Evolutionary conservation across 1,284 basidiomycete genomes (phyloP).

Genomic region (Ceratobasidium theobromae): DNA sequence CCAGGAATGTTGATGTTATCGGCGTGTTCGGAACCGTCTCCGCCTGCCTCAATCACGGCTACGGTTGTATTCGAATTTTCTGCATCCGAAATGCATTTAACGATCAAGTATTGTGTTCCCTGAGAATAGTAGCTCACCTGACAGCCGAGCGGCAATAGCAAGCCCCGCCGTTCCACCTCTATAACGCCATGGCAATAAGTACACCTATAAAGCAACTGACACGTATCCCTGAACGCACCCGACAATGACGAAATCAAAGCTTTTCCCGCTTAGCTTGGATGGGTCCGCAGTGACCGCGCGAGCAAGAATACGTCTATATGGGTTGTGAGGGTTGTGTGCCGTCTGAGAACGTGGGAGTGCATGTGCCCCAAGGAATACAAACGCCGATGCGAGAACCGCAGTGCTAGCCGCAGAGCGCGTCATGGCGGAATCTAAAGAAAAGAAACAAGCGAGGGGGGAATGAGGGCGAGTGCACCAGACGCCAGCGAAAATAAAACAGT

Average conservation of each 20-base stretch:
- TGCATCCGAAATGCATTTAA: slow-evolving; percentile 33
- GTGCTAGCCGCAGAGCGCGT: slow-evolving; percentile 4
- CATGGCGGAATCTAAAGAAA: neutral
- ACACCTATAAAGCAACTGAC: too few relatives aligned
- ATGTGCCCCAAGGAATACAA: neutral
- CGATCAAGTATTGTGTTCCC: neutral
- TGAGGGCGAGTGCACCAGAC: neutral
- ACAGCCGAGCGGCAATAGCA: slow-evolving; percentile 49
- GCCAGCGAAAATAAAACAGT: too few relatives aligned
- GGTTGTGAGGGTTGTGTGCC: slow-evolving; percentile 21
- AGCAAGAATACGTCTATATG: neutral
- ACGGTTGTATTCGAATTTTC: slow-evolving; percentile 49
- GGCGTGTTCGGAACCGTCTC: slow-evolving; percentile 43
- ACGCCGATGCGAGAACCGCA: slow-evolving; percentile 1
- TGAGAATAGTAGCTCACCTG: neutral
- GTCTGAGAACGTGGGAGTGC: slow-evolving; percentile 11
- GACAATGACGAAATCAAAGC: slow-evolving; percentile 46
- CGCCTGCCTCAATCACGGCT: slow-evolving; percentile 49
- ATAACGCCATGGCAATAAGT: too few relatives aligned
- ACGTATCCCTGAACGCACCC: too few relatives aligned
- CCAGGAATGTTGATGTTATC: slow-evolving; percentile 45
- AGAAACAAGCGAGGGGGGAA: neutral
- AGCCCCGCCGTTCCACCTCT: slow-evolving; percentile 52
- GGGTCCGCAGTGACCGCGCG: slow-evolving; percentile 39
- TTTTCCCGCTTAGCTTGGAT: slow-evolving; percentile 37